Evolutionary conservation across 306 rosid species (phyloP), one percentile per base, ranked within the genome.

Genomic region (Dryas octopetala): DNA sequence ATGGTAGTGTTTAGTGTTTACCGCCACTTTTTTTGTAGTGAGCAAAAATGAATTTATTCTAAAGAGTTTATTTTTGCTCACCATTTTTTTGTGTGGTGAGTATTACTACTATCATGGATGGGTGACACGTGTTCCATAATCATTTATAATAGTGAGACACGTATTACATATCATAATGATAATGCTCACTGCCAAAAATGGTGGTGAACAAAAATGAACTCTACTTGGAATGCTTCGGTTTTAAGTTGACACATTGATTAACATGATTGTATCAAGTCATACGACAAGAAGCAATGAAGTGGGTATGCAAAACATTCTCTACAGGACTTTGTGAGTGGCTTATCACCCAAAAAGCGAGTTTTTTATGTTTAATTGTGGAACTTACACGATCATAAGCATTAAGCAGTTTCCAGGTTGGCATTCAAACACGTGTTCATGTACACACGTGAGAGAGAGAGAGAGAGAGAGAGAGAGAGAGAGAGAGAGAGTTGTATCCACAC

Each of bases 401-500:
- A 19, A 55, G 19, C 53, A 43, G 64, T 17, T 57, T 55, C 23
- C 23, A 13, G 63, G 45, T 47, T 17, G 11, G 43, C 40, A 46
- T 66, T 47, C 40, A 61, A 43, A 2, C 28, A 40, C 2, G 4
- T 6, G 28, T 2, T 63, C 28, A 7, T 66, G 55, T 43, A 66
- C 71, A 23, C 52, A 45, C 40, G 40, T 63, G 46, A 41, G 48
- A 54, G 66, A 53, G 63, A 69, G 66, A 51, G 26, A 38, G 55
- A 17, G 38, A 8, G 26, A 58, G 52, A 51, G 26, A 38, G 55
- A 17, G 38, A 8, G 26, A 58, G 52, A 8, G 26, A 58, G 52
- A 67, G 43, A 53, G 57, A 55, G 66, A 78, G 54, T 53, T 50
- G 62, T 52, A 58, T 73, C 75, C 77, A 79, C 76, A 74, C 81